Evolutionary conservation across 768 basidiomycete species (phyloP), one percentile per base, ranked within the genome.

Genomic region (Boletus tomentosulus): DNA sequence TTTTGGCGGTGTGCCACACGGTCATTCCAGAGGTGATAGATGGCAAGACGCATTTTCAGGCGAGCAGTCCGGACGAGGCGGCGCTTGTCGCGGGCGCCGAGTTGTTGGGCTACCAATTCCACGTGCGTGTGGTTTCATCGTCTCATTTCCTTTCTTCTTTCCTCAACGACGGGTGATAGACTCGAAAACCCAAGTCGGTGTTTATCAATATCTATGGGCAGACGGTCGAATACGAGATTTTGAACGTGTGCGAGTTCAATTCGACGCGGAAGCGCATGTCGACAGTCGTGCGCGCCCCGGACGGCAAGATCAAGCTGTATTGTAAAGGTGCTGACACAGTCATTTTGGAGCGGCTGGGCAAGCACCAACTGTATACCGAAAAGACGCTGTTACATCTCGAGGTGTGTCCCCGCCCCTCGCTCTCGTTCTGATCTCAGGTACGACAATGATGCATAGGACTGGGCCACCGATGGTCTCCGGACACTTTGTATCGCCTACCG

Each of bases 241-340:
- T 99, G 55, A 98, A 98, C 65, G 88, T 99, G 42, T 97, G 95
- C 80, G 97, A 98, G 73, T 99, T 99, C 79, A 98, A 98, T 67
- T 97, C 93, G 24, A 92, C 93, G 4, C 82, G 97, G 48, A 98
- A 99, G 66, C 83, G 97, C 54, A 98, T 99, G 97, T 98, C 97
- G 27, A 96, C 95, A 2, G 73, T 99, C 61, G 81, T 99, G 31
- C 84, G 93, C 24, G 79, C 82, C 25, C 88, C 95, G 0, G 85
- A 92, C 59, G 94, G 96, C 45, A 85, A 84, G 69, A 91, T 99
- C 74, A 98, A 94, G 72, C 67, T 99, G 9, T 98, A 92, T 65
- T 93, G 89, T 56, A 99, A 99, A 69, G 97, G 97, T 27, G 97
- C 97, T 1, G 97, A 99, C 67, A 98, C 93, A 2, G 97, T 98